These are phyloP conservation scores for Auricularia heimuer DNA, from an alignment of 768 basidiomycete genomes.

Conservation along the genomic window DNA sequence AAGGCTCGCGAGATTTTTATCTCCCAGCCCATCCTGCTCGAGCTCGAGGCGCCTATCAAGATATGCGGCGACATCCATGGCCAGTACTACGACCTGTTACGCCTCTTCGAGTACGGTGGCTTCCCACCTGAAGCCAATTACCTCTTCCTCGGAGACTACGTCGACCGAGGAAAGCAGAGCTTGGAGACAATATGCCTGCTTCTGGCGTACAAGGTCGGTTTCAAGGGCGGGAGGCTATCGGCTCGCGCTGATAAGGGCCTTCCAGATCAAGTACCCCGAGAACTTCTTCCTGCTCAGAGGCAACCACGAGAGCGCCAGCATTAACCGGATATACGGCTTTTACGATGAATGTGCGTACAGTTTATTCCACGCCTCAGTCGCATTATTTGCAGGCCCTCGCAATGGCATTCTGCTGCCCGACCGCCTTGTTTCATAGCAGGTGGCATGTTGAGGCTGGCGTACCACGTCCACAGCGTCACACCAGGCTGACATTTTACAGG, in stretches of 20 bases:
- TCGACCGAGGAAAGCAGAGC: conserved; percentile 97
- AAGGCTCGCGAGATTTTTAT: conserved; percentile 99
- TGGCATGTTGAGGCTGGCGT: too few relatives aligned
- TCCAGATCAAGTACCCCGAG: conserved; percentile 92
- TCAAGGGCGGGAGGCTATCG: too few relatives aligned
- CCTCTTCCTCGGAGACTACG: conserved; percentile 98
- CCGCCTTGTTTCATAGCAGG: too few relatives aligned
- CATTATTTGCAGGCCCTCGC: too few relatives aligned
- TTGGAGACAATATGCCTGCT: conserved; percentile 99
- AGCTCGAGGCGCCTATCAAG: conserved; percentile 98
- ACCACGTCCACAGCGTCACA: too few relatives aligned
- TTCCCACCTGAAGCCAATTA: conserved; percentile 99
- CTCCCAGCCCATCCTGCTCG: conserved; percentile 94
- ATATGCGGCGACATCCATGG: conserved; percentile 99
- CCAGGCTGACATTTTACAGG: conserved; percentile 36
- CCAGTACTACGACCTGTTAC: conserved; percentile 97
- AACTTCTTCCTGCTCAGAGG: conserved; percentile 99
- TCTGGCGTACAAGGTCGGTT: conserved; percentile 77
- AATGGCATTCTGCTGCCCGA: too few relatives aligned
- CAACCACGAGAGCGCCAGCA: conserved; percentile 98
- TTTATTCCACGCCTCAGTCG: background rate
- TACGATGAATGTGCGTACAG: conserved; percentile 90
- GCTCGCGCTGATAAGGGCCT: too few relatives aligned
- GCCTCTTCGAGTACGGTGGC: conserved; percentile 97
- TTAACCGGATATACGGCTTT: conserved; percentile 99